Conservation (phyloP, 2,329 filamentous ascomycete genomes). For the Diaporthe destruens region DNA sequence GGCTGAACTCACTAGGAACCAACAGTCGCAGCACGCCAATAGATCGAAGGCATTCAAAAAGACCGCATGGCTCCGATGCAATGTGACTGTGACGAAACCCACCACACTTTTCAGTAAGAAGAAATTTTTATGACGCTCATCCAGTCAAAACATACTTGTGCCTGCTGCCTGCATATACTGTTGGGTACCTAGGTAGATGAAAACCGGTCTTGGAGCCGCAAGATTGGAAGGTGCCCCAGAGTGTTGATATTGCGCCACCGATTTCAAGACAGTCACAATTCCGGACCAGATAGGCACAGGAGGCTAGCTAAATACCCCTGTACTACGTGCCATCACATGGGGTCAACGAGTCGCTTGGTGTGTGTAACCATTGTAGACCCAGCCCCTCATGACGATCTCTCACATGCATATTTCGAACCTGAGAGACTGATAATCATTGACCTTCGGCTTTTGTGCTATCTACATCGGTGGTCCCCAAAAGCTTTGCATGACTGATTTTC, state of each 20-base stretch:
- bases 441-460: background rate
- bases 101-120: background rate
- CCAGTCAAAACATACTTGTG: background rate
- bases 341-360: background rate
- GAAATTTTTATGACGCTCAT: background rate
- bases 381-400: background rate
- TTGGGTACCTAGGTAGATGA: too few relatives aligned
- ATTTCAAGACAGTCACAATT: background rate
- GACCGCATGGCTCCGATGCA: background rate
- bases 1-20: conserved; percentile 18
- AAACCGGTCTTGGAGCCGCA: background rate
- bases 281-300: background rate
- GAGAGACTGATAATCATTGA: background rate
- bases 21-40: conserved; percentile 15
- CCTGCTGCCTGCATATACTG: background rate
- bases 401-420: too few relatives aligned
- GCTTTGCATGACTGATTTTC: background rate
- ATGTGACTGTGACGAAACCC: background rate
- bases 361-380: background rate
- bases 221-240: background rate
- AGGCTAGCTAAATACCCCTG: background rate
- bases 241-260: background rate
- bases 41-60: background rate
- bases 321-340: background rate
- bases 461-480: background rate